These are phyloP conservation scores for Flaveria trinervia DNA, from an alignment of 129 eudicot species.

Conservation along the genomic window DNA sequence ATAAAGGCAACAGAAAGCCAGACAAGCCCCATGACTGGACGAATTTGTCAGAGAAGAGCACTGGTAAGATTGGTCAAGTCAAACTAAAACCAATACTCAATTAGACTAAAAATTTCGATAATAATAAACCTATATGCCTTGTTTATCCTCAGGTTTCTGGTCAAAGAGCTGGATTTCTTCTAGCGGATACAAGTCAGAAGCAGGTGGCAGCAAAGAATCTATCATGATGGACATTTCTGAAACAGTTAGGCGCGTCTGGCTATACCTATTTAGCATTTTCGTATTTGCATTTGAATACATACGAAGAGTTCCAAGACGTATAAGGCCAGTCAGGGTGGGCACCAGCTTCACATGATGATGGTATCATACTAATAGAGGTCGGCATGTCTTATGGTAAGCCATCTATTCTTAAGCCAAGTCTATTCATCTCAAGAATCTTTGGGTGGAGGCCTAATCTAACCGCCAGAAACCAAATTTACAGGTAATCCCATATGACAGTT, in stretches of 20 bases:
- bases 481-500: slow-evolving; percentile 18
- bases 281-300: slow-evolving; percentile 50
- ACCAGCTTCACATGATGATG: slow-evolving; percentile 43
- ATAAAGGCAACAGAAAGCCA: slow-evolving; percentile 69
- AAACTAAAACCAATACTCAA: slow-evolving; percentile 12
- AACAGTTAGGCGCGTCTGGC: slow-evolving; percentile 44
- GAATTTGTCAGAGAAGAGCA: slow-evolving; percentile 56
- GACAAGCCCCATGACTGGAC: slow-evolving; percentile 80
- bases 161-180: slow-evolving; percentile 34
- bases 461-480: slow-evolving; percentile 17
- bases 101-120: not conserved
- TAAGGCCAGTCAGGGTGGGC: slow-evolving; percentile 73
- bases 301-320: slow-evolving; percentile 51
- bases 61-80: slow-evolving; percentile 52
- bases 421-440: not conserved
- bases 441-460: slow-evolving; percentile 11
- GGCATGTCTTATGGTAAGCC: slow-evolving; percentile 35
- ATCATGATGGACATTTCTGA: slow-evolving; percentile 30
- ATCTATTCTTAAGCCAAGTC: not conserved
- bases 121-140: not conserved
- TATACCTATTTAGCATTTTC: slow-evolving; percentile 64
- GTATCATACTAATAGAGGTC: not conserved
- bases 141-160: slow-evolving; percentile 51
- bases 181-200: slow-evolving; percentile 37
- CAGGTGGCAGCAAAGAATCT: slow-evolving; percentile 39